These are phyloP conservation scores for Penicillium glabrum DNA, from an alignment of 2,329 filamentous ascomycete genomes.

Conservation along the genomic window DNA sequence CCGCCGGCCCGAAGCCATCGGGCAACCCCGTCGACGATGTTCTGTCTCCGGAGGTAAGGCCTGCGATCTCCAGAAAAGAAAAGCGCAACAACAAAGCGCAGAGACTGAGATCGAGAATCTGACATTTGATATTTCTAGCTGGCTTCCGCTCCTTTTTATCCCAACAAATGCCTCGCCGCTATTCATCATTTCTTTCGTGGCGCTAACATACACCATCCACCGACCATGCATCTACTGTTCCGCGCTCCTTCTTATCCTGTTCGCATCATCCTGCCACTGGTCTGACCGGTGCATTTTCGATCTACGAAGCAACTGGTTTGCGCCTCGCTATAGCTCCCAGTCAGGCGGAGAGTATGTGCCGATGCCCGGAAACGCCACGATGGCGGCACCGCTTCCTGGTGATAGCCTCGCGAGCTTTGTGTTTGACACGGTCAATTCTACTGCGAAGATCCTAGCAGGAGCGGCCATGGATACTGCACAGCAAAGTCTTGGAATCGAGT, in stretches of 20 bases:
- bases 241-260: conserved; percentile 89
- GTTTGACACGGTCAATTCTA: conserved; percentile 62
- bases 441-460: conserved; percentile 65
- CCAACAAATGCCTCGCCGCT: conserved; percentile 81
- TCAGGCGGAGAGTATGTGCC: conserved; percentile 13
- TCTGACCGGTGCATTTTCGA: conserved; percentile 91
- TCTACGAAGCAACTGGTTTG: conserved; percentile 88
- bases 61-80: not conserved
- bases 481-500: conserved; percentile 38
- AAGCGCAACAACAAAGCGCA: not conserved
- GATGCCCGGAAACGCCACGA: conserved; percentile 14
- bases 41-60: conserved; percentile 64
- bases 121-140: conserved; percentile 51
- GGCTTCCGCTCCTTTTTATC: conserved; percentile 85
- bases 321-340: conserved; percentile 61
- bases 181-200: conserved; percentile 85
- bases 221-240: conserved; percentile 98
- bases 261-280: conserved; percentile 88
- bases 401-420: conserved; percentile 39
- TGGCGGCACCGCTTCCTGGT: conserved; percentile 25
- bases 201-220: conserved; percentile 94
- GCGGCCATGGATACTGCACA: conserved; percentile 65
- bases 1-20: not conserved
- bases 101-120: not conserved
- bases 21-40: conserved; percentile 49